A percentile compares a stretch with the other conserved stretches of the same genome.
Conservation (phyloP, 1,284 basidiomycete species). For the Fistulina hepatica region DNA sequence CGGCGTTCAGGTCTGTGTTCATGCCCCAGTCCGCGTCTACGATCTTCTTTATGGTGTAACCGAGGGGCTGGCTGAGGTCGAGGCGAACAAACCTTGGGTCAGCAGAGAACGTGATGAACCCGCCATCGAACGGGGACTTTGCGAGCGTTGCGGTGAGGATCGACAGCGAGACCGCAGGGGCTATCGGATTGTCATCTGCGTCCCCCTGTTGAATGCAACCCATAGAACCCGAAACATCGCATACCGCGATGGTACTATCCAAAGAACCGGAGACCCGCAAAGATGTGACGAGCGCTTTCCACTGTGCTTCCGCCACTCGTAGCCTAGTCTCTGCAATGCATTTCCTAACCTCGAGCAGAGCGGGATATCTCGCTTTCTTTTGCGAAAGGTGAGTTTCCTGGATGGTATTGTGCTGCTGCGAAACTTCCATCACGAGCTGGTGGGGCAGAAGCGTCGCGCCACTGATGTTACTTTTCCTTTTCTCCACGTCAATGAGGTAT, state of each 20-base stretch:
- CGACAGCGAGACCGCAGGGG: slow-evolving; percentile 51
- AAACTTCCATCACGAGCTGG: slow-evolving; percentile 34
- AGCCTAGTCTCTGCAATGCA: slow-evolving; percentile 24
- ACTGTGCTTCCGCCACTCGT: slow-evolving; percentile 49
- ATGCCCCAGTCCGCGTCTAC: slow-evolving; percentile 32
- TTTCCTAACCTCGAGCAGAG: slow-evolving; percentile 19
- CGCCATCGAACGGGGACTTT: slow-evolving; percentile 48
- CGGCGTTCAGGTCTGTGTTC: slow-evolving; percentile 51
- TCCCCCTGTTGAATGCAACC: slow-evolving; percentile 18
- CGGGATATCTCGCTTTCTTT: slow-evolving; percentile 14
- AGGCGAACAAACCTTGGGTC: slow-evolving; percentile 39
- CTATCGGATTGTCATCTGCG: slow-evolving; percentile 35
- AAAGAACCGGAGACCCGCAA: slow-evolving; percentile 43
- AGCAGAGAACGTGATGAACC: slow-evolving; percentile 58
- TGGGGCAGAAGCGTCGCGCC: slow-evolving; percentile 56
- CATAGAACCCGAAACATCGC: slow-evolving; percentile 70
- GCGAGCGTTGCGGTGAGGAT: slow-evolving; percentile 54
- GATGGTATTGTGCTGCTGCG: slow-evolving; percentile 12
- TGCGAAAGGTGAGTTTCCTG: too few species aligned
- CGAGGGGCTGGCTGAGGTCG: slow-evolving; percentile 28
- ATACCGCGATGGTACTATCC: slow-evolving; percentile 55
- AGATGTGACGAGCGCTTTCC: slow-evolving; percentile 45
- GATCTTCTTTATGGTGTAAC: slow-evolving; percentile 31
- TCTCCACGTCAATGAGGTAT: slow-evolving; percentile 45
- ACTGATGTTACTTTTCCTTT: slow-evolving; percentile 42